Evolutionary conservation across 164 flowering plant genomes (phyloP).

Genomic region (Umbilicus rupestris): DNA sequence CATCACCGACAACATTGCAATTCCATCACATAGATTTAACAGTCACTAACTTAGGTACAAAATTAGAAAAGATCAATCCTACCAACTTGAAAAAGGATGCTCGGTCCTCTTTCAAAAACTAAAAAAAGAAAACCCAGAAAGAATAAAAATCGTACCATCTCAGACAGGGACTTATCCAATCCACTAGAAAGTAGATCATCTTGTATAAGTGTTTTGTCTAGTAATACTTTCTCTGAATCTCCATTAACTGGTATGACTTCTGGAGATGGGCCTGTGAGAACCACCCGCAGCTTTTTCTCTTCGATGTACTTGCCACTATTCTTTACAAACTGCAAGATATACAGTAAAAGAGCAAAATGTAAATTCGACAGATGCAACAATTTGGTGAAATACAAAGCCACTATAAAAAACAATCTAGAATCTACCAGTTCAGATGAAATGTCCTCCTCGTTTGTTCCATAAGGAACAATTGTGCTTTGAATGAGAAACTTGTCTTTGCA

Average conservation of each 20-base stretch:
- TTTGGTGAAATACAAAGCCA: background rate
- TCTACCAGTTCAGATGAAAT: slow-evolving; percentile 51
- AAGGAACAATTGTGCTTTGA: slow-evolving; percentile 66
- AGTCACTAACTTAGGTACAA: slow-evolving; percentile 9
- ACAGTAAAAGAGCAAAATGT: slow-evolving; percentile 10
- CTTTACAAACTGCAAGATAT: slow-evolving; percentile 50
- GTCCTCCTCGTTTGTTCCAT: slow-evolving; percentile 49
- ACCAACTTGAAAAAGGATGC: no score
- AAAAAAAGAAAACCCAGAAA: no score
- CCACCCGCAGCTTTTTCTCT: slow-evolving; percentile 66
- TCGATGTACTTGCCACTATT: slow-evolving; percentile 49
- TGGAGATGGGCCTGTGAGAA: slow-evolving; percentile 55
- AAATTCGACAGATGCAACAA: background rate
- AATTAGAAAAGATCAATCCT: no score
- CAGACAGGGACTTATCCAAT: slow-evolving; percentile 19
- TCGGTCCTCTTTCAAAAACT: no score
- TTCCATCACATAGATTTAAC: slow-evolving; percentile 21
- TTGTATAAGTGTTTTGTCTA: slow-evolving; percentile 10
- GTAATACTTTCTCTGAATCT: slow-evolving; percentile 24
- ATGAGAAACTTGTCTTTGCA: slow-evolving; percentile 88
- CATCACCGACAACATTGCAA: background rate
- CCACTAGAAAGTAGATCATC: slow-evolving; percentile 16
- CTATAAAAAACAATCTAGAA: background rate
- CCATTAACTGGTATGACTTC: slow-evolving; percentile 39
- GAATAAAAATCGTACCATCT: background rate